Conservation (phyloP, 345 rosid species). For the Gossypium arboreum region DNA sequence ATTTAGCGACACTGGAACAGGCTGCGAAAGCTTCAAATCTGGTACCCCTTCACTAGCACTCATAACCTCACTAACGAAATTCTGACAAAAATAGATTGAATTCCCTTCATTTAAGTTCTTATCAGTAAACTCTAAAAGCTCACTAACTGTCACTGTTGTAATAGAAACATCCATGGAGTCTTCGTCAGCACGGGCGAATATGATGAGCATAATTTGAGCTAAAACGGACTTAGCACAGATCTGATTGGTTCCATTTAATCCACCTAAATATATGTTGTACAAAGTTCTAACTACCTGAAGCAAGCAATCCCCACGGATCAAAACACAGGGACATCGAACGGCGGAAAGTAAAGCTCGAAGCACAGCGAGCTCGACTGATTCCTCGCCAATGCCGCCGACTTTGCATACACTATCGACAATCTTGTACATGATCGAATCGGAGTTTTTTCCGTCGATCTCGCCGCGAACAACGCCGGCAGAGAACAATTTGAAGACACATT, state of each 20-base stretch:
- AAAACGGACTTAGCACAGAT: constrained; percentile 93
- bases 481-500: constrained; percentile 68
- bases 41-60: constrained; percentile 59
- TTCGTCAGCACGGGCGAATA: constrained; percentile 73
- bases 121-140: constrained; percentile 77
- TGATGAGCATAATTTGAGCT: constrained; percentile 77
- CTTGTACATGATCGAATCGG: constrained; percentile 32
- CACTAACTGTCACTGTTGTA: constrained; percentile 57
- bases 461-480: constrained; percentile 68
- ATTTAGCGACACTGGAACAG: constrained; percentile 37
- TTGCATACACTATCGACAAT: constrained; percentile 53
- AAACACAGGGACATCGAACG: constrained; percentile 62
- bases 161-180: constrained; percentile 50
- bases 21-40: constrained; percentile 36
- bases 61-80: constrained; percentile 66
- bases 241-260: constrained; percentile 83
- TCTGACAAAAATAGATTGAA: constrained; percentile 74
- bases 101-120: constrained; percentile 90
- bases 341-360: constrained; percentile 77
- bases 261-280: constrained; percentile 85
- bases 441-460: constrained; percentile 38
- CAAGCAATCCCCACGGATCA: constrained; percentile 81
- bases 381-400: constrained; percentile 69
- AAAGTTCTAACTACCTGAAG: constrained; percentile 77
- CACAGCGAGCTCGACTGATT: constrained; percentile 64